Conservation (phyloP, 805 yeast genomes). For the Starmerella bombi region DNA sequence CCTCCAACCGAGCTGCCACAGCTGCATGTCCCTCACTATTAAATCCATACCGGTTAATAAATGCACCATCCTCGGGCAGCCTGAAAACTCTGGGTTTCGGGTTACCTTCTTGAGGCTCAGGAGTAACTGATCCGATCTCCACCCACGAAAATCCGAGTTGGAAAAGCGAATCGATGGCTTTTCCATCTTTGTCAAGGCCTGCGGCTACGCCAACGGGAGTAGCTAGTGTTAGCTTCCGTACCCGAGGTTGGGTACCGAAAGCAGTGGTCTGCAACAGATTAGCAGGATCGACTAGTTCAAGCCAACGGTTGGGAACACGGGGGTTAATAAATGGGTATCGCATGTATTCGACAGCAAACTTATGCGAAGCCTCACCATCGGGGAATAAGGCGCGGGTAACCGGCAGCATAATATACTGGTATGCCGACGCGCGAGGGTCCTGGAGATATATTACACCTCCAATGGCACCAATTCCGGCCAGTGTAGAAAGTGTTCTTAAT, state of each 20-base stretch:
- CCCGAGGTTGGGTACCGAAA: conserved; percentile 21
- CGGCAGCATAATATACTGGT: conserved; percentile 74
- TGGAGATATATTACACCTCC: conserved; percentile 41
- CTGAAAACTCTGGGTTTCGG: conserved; percentile 89
- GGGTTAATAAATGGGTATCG: conserved; percentile 33
- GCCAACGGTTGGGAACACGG: conserved; percentile 21
- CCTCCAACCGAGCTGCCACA: conserved; percentile 53
- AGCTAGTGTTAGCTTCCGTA: conserved; percentile 32
- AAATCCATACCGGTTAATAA: conserved; percentile 88
- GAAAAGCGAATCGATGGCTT: conserved; percentile 71
- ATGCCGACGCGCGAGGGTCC: conserved; percentile 72
- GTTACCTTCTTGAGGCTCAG: conserved; percentile 86
- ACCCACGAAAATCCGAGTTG: conserved; percentile 75
- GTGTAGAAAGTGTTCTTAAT: conserved; percentile 15
- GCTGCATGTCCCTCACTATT: conserved; percentile 77
- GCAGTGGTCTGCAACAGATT: conserved; percentile 22
- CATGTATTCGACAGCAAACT: conserved; percentile 55
- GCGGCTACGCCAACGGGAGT: conserved; percentile 92
- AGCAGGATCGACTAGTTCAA: conserved; percentile 24
- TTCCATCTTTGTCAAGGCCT: conserved; percentile 88
- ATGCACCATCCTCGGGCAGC: conserved; percentile 72
- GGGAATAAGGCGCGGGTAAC: conserved; percentile 45
- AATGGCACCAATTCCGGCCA: conserved; percentile 17
- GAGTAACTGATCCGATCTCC: conserved; percentile 89
- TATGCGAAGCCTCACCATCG: conserved; percentile 81